Conservation (phyloP, 345 rosid species). For the Murraya koenigii region DNA sequence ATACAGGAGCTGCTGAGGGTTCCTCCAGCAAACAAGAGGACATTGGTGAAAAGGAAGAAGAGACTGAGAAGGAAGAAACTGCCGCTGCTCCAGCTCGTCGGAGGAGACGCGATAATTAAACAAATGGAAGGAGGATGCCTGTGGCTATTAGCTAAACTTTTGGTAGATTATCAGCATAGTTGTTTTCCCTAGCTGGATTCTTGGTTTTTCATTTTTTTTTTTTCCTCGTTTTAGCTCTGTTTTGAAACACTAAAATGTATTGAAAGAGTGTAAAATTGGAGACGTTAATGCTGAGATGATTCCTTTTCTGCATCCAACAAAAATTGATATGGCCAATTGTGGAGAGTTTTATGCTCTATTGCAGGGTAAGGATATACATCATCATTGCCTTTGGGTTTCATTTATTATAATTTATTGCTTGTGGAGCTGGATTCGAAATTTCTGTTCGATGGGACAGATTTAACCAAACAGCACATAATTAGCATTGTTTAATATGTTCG, state of each 20-base stretch:
- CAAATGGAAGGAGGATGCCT: not conserved
- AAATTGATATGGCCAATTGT: not conserved
- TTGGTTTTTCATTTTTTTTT: conserved; percentile 1
- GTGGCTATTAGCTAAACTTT: conserved; percentile 17
- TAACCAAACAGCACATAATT: no score
- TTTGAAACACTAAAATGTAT: conserved; percentile 16
- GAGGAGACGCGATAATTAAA: conserved; percentile 60
- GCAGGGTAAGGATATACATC: not conserved
- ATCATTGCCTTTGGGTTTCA: not conserved
- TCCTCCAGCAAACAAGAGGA: conserved; percentile 37
- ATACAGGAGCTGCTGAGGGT: conserved; percentile 42
- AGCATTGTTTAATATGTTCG: no score
- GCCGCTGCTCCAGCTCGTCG: conserved; percentile 44
- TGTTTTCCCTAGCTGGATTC: conserved; percentile 24
- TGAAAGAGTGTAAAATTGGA: conserved; percentile 33
- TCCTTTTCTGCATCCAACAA: not conserved
- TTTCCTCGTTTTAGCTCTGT: not conserved
- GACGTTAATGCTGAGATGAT: conserved; percentile 16
- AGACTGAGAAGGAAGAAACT: conserved; percentile 43
- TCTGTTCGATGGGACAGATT: no score
- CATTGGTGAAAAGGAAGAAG: conserved; percentile 38
- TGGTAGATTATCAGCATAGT: conserved; percentile 27
- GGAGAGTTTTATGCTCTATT: not conserved
- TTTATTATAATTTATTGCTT: not conserved
- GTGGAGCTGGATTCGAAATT: no score